A percentile compares a stretch with the other conserved stretches of the same genome.
phyloP scores from a whole-genome alignment of 2,329 filamentous ascomycete genomes.

The Blumeria graminis region DNA sequence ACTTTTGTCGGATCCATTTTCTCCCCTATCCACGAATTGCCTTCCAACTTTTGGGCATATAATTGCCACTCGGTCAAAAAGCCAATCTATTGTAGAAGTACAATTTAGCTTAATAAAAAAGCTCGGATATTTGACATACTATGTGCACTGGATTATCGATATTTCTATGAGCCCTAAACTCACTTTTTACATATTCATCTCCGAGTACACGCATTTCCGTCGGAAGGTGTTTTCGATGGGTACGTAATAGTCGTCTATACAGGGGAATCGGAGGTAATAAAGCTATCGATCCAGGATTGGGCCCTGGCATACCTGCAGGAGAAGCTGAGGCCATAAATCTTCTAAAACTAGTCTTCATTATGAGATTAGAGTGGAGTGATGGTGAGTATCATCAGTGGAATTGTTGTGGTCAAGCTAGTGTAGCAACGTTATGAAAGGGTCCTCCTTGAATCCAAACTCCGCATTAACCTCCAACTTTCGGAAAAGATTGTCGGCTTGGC shows the following conservation, averaged over 20 bases:
- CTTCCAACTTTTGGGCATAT: conserved; percentile 81
- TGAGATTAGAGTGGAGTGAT: not conserved
- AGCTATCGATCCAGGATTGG: conserved; percentile 12
- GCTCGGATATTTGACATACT: conserved; percentile 25
- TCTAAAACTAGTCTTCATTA: not conserved
- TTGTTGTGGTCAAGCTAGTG: too few species aligned
- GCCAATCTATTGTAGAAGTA: conserved; percentile 38
- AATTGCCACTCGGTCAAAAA: conserved; percentile 93
- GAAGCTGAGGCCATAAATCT: not conserved
- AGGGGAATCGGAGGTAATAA: conserved; percentile 36
- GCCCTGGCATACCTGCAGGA: not conserved
- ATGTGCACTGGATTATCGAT: conserved; percentile 84
- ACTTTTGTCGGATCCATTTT: conserved; percentile 66
- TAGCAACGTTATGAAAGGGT: too few species aligned
- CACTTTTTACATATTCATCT: conserved; percentile 78
- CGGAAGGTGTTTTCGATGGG: conserved; percentile 59
- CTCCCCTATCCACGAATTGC: conserved; percentile 61
- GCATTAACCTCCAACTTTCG: too few species aligned
- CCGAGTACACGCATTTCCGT: conserved; percentile 57
- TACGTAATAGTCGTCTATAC: conserved; percentile 67
- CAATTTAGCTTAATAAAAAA: too few species aligned
- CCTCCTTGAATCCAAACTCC: too few species aligned
- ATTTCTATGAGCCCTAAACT: conserved; percentile 63
- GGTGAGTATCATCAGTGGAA: too few species aligned
- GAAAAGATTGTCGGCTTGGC: too few species aligned